Evolutionary conservation across 164 flowering plant genomes (phyloP).

Genomic region (Berberis thunbergii): DNA sequence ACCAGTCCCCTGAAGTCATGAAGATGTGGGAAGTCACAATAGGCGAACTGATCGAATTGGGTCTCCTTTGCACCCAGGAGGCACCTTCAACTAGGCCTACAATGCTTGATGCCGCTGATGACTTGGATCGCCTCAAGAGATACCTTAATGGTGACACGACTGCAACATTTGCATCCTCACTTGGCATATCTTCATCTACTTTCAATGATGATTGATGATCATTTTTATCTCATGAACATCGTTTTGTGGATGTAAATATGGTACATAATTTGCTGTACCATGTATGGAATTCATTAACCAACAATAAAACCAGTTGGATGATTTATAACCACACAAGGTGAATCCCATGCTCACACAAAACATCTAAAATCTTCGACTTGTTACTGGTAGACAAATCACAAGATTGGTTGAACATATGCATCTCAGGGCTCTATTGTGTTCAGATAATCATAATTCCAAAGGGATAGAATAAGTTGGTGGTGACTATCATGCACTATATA

Average conservation of each 20-base stretch:
- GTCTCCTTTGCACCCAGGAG: constrained; percentile 10
- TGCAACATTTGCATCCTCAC: constrained; percentile 43
- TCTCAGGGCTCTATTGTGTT: too few species aligned
- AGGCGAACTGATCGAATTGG: constrained; percentile 4
- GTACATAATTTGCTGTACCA: too few species aligned
- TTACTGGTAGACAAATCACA: too few species aligned
- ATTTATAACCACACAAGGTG: too few species aligned
- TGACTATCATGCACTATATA: too few species aligned
- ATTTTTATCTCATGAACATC: not conserved
- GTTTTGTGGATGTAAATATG: not conserved
- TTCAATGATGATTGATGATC: constrained; percentile 1
- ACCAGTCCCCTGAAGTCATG: constrained; percentile 5
- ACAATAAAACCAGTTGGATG: too few species aligned
- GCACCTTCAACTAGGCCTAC: constrained; percentile 31
- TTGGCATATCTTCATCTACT: constrained; percentile 35
- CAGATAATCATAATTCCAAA: too few species aligned
- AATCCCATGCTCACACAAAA: too few species aligned
- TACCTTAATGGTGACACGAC: constrained; percentile 44
- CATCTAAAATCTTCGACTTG: too few species aligned
- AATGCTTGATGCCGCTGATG: constrained; percentile 52
- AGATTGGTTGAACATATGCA: too few species aligned
- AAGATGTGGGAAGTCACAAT: constrained; percentile 9
- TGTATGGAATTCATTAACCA: too few species aligned
- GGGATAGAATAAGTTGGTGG: too few species aligned
- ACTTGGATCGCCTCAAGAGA: constrained; percentile 38